Conservation (phyloP, 192 early-diverging fungal species). For the Coemansia sp. region DNA sequence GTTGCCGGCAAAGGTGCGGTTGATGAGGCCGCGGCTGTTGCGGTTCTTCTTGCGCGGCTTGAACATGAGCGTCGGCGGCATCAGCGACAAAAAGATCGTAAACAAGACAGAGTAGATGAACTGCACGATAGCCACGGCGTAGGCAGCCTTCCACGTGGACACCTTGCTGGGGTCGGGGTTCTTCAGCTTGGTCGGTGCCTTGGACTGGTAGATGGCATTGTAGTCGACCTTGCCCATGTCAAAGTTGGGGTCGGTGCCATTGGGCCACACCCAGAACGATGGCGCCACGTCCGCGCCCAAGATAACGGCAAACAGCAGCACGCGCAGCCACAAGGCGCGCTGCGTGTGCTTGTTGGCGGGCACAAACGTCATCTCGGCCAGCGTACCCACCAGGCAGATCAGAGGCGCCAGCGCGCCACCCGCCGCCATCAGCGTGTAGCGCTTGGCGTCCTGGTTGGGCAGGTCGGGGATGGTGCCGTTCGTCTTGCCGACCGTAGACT, state of each 20-base stretch:
- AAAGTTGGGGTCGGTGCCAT: slow-evolving; percentile 53
- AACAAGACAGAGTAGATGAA: slow-evolving; percentile 70
- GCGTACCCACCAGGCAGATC: slow-evolving; percentile 65
- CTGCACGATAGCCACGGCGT: slow-evolving; percentile 67
- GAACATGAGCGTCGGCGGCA: slow-evolving; percentile 68
- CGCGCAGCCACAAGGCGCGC: slow-evolving; percentile 59
- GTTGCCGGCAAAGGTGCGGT: slow-evolving; percentile 73
- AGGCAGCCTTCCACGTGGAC: slow-evolving; percentile 56
- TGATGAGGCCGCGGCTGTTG: slow-evolving; percentile 55
- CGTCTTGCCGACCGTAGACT: slow-evolving; percentile 49
- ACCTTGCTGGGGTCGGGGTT: slow-evolving; percentile 17
- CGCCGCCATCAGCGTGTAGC: slow-evolving; percentile 68
- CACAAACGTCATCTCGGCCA: slow-evolving; percentile 74
- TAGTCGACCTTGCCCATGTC: slow-evolving; percentile 42
- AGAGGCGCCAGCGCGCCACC: slow-evolving; percentile 73
- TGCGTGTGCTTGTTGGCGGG: slow-evolving; percentile 63
- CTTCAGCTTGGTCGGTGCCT: slow-evolving; percentile 31
- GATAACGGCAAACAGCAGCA: slow-evolving; percentile 61
- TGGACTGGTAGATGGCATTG: slow-evolving; percentile 35
- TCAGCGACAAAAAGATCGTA: slow-evolving; percentile 66
- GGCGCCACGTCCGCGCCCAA: slow-evolving; percentile 68
- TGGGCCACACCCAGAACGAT: slow-evolving; percentile 60
- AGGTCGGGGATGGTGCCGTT: slow-evolving; percentile 31
- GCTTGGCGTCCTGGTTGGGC: slow-evolving; percentile 54
- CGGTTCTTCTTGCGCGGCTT: slow-evolving; percentile 61